Evolutionary conservation across 768 basidiomycete genomes (phyloP), one percentile per base, ranked within the genome.

Genomic region (Chlorophyllum brunneum): DNA sequence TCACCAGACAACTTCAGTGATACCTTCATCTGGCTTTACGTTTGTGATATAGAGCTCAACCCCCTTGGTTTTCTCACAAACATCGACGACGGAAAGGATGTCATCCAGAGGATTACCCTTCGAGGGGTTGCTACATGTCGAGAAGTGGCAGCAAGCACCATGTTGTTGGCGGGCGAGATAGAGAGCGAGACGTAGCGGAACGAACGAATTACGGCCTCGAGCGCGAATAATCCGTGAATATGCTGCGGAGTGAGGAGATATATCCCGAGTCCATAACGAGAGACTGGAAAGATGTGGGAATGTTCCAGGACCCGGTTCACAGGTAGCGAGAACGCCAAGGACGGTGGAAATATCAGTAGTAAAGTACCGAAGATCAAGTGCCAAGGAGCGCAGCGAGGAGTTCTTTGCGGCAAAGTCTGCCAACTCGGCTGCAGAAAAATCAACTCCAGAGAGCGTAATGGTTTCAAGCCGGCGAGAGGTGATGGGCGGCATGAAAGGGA

Each of bases 291-390:
- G 23, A 11, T 15, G 5, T 9, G 51, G 34, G 11, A 52, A 30
- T 7, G 30, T 9, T 16, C 41, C 33, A 23, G 51, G 42, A 2
- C 33, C 8, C 38, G 39, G 24, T 16, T n/a, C 16, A 3, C 27
- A 42, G 2, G 23, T 23, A 22, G 42, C 51, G 13, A 44, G 34
- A 6, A 38, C 37, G 8, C 18, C 43, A n/a, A 45, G 42, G 4
- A 52, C 6, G 7, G 27, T 8, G 4, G 26, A 20, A 20, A 52
- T 23, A 15, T 37, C 36, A 7, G 30, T 26, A 29, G 20, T 36
- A n/a, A 44, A 52, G 24, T 52, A 52, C 29, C 51, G 23, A 1
- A 52, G 27, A 39, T 52, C 51, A 18, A 52, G 42, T 29, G 42
- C 43, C 23, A 52, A 23, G 23, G 42, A 45, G 15, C 34, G n/a